These are phyloP conservation scores for Ogataea trehalophila DNA, from an alignment of 805 yeast species.

Conservation along the genomic window DNA sequence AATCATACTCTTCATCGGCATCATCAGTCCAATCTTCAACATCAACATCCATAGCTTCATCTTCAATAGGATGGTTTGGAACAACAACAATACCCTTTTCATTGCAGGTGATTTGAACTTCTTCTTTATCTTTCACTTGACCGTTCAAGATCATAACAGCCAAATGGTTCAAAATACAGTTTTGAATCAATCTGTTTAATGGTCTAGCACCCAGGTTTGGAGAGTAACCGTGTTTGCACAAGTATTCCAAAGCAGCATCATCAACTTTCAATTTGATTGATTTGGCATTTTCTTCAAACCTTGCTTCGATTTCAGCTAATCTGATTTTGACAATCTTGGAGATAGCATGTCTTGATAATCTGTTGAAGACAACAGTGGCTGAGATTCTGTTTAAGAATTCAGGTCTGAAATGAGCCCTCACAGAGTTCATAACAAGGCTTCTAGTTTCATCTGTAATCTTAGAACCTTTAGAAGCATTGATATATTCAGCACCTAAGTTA, in stretches of 20 bases:
- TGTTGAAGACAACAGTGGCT: constrained; percentile 88
- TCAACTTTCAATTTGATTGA: constrained; percentile 67
- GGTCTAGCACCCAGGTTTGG: constrained; percentile 97
- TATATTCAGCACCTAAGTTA: constrained; percentile 90
- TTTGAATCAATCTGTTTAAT: constrained; percentile 85
- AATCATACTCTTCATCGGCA: constrained; percentile 45
- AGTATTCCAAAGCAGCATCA: constrained; percentile 71
- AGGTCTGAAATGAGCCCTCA: constrained; percentile 89
- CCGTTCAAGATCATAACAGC: constrained; percentile 87
- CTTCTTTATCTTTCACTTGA: constrained; percentile 83
- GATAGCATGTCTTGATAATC: constrained; percentile 86
- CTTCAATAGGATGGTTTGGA: constrained; percentile 75
- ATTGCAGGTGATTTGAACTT: constrained; percentile 57
- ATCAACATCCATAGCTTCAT: constrained; percentile 47
- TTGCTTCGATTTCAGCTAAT: constrained; percentile 73
- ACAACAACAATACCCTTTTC: constrained; percentile 69
- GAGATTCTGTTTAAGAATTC: constrained; percentile 96
- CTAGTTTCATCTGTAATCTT: constrained; percentile 65
- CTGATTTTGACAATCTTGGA: constrained; percentile 87
- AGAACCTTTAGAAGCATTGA: constrained; percentile 57
- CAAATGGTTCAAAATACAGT: constrained; percentile 77
- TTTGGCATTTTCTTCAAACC: constrained; percentile 84
- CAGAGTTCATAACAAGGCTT: constrained; percentile 77
- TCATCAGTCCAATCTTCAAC: constrained; percentile 61
- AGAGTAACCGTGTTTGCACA: constrained; percentile 84